Evolutionary conservation across 495 filamentous ascomycete genomes (phyloP), one percentile per base, ranked within the genome.

Genomic region (Patellaria atrata): DNA sequence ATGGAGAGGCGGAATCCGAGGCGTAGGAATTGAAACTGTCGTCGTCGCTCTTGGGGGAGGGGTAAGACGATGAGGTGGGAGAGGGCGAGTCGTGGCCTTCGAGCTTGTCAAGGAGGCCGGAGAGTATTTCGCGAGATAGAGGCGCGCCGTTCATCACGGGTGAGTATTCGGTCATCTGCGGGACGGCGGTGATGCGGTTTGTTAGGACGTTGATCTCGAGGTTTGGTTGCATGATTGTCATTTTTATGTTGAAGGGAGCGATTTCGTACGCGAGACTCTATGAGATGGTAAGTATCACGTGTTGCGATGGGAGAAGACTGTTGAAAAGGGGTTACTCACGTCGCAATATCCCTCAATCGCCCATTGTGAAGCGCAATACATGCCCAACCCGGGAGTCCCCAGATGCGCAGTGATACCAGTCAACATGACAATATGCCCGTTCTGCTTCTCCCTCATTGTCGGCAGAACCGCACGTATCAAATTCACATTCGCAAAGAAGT

Each of bases 291-390:
- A 52, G 39, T 29, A n/a, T n/a, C n/a, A 31, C 5, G 3, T 5
- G 33, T 2, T 17, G 16, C 5, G 18, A 14, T 24, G n/a, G 3
- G 12, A 28, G 38, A 19, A 25, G 22, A 57, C 23, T 33, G 36
- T 16, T 25, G 3, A 14, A 13, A 22, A 20, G 1, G n/a, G 24
- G 26, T n/a, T 6, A 41, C 62, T 39, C 43, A 72, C 70, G 57
- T 94, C 87, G 58, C 84, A 93, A 55, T 89, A 94, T n/a, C 89
- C 89, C 57, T 97, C 89, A 4, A 96, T 70, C 5, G 87, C 89
- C 84, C 91, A 94, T 25, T 82, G 83, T 16, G 82, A 75, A 27
- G 89, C 85, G 47, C 82, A 84, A 54, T 89, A 91, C 66, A 89
- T 79, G 27, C 81, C 71, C 54, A 96, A 70, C 10, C 84, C 82